Evolutionary conservation across 768 basidiomycete genomes (phyloP).

Genomic region (Xerocomus potaroensis): DNA sequence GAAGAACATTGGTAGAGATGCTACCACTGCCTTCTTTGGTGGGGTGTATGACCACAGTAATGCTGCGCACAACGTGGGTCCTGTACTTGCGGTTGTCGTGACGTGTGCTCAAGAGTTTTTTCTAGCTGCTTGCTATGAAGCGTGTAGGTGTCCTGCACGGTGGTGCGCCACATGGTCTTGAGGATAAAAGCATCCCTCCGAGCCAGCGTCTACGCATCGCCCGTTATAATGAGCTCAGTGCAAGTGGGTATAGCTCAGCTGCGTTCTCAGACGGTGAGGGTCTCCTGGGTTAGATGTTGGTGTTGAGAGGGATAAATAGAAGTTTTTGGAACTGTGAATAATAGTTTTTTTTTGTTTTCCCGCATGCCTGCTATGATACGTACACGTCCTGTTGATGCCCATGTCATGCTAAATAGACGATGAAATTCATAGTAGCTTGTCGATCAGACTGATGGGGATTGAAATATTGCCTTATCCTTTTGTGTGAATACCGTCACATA

Average conservation of each 20-base stretch:
- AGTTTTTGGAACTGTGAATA: constrained; percentile 6
- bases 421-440: not conserved
- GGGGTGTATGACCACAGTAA: constrained; percentile 88
- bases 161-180: constrained; percentile 49
- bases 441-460: not conserved
- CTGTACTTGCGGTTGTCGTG: not conserved
- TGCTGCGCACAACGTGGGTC: constrained; percentile 75
- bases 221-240: constrained; percentile 51
- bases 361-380: constrained; percentile 11
- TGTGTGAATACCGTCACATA: no score
- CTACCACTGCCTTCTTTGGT: constrained; percentile 92
- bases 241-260: constrained; percentile 50
- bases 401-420: constrained; percentile 4
- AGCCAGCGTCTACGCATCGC: constrained; percentile 69
- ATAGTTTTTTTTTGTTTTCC: not conserved
- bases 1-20: constrained; percentile 86
- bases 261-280: constrained; percentile 58
- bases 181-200: constrained; percentile 67
- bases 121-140: constrained; percentile 42
- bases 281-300: constrained; percentile 32
- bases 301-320: constrained; percentile 1
- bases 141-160: constrained; percentile 53
- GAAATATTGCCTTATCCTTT: no score
- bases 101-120: constrained; percentile 4
- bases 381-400: constrained; percentile 9